Base-by-base conservation (phyloP, 257 asterid species). In the Scutellaria barbata region DNA sequence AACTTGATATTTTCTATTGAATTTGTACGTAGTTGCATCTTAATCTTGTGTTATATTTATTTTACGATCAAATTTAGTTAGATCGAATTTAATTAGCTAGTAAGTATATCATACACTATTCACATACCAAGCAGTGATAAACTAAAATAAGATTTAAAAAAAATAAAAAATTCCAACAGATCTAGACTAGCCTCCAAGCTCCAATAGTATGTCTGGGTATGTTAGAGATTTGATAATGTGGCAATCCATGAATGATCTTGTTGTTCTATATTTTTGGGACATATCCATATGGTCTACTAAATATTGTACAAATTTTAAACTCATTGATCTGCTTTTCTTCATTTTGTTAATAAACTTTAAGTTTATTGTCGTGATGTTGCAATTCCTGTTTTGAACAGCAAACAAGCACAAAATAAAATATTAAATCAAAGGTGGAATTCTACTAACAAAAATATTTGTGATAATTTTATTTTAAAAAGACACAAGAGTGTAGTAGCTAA, bases 201-300 rank as follows among this genome's bases (percentile, higher is more conserved):
- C 50, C n/a, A 41, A 16, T 17, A 61, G 17, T 55, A n/a, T 59
- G 65, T 35, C 25, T 59, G 47, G 46, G 18, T 64, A 45, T 64
- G 58, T 41, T 73, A 64, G 17, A 43, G 61, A 73, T 53, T 42
- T 25, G 42, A 57, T 30, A 30, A 30, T 30, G 64, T 69, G 52
- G 41, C 25, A 16, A 60, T 71, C 64, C 55, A 16, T 54, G 53
- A 46, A 63, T 43, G 66, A 56, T 74, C 40, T 65, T 56, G 45
- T 47, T 66, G 78, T 39, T 66, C 18, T 12, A 37, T 9, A 12
- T 45, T 33, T 33, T 57, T 55, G 72, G 17, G 78, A 74, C 78
- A 74, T 55, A 56, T 74, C 73, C 68, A 52, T 74, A 65, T 65
- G 78, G 73, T 66, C 67, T 74, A 10, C 55, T 74, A 8, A 53